Base-by-base conservation (phyloP, 1,284 basidiomycete species). In the Ceratobasidium sp. region DNA sequence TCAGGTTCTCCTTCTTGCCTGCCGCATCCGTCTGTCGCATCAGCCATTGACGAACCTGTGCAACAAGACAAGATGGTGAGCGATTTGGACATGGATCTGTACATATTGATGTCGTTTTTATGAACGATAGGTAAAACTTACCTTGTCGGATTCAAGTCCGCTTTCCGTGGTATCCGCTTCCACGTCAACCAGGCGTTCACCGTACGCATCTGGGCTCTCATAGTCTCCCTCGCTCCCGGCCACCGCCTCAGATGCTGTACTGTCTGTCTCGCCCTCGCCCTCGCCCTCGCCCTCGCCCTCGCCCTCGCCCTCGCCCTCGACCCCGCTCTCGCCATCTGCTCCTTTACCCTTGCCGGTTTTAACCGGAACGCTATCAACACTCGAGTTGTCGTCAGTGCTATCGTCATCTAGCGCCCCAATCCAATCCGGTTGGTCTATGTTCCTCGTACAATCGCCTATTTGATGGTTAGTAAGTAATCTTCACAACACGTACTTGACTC, bases 141-240 rank as follows among this genome's bases (percentile, higher is more conserved):
- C 64, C 11, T 47, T 66, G 15, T 66, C 64, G 8, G 23, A n/a
- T 28, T 31, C 64, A 20, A 20, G 47, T n/a, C n/a, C 47, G 17
- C 47, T 51, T n/a, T 51, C 47, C 47, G 3, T 51, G 3, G 13
- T n/a, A 3, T 51, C 47, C 28, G 42, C 45, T 20, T 26, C 63
- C 15, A n/a, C 42, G 11, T 66, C 64, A 15, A 47, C 45, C 28
- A 66, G 13, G 2, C 45, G 64, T 26, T 66, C 64, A 10, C 64
- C 64, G 33, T 66, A 66, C 45, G 7, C 47, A 20, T 65, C 74
- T 20, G 61, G 61, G 15, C 51, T 58, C 35, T 56, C 47, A 33
- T 56, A 54, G 13, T 75, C 74, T 5, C 26, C 63, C 63, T 42
- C 63, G 45, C 28, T 31, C 23, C 28, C 64, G n/a, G 8, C 45